Base-by-base conservation (phyloP, 225 moss, liverwort and hornwort genomes). In the Asterella californica region DNA sequence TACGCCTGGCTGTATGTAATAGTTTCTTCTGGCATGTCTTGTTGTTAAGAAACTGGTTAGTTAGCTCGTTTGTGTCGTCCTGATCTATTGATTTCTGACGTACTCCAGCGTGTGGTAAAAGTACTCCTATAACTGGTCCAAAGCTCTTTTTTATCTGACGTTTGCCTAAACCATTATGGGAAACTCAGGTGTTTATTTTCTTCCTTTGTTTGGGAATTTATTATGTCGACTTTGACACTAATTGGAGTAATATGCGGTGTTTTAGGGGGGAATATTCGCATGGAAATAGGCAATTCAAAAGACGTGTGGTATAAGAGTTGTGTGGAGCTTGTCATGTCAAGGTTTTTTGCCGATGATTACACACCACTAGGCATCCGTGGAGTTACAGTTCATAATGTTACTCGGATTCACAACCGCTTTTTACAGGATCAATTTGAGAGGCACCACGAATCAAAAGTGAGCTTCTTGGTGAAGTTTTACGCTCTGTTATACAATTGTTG, bases 231-330 rank as follows among this genome's bases (percentile, higher is more conserved):
- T 42, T 42, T 42, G 42, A n/a, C n/a, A n/a, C n/a, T n/a, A n/a
- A n/a, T n/a, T 42, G 42, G 42, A 2, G 42, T 42, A 42, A 42
- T 29, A 25, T 32, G 64, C 6, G 34, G 36, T 38, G 34, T 69
- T n/a, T 42, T 79, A 99, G 97, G 97, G 75, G 97, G 97, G 12
- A 99, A 99, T 61, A 87, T 99, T 71, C 88, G 94, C 21, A 99
- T 94, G 94, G 97, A 99, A 78, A 90, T 84, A 77, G 93, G 94
- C 33, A 92, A 86, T 65, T 82, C 89, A 30, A 91, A 94, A 46
- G 93, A 99, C 72, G 85, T 84, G 5, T 99, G 97, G 97, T 93
- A 93, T 72, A 93, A 92, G 82, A 93, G 93, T 63, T 99, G 97
- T 81, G 82, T 88, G 54, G 93, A 94, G 46, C 90, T 99, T 47